Evolutionary conservation across 2,329 filamentous ascomycete species (phyloP), one percentile per base, ranked within the genome.

Genomic region (Talaromyces sp.): DNA sequence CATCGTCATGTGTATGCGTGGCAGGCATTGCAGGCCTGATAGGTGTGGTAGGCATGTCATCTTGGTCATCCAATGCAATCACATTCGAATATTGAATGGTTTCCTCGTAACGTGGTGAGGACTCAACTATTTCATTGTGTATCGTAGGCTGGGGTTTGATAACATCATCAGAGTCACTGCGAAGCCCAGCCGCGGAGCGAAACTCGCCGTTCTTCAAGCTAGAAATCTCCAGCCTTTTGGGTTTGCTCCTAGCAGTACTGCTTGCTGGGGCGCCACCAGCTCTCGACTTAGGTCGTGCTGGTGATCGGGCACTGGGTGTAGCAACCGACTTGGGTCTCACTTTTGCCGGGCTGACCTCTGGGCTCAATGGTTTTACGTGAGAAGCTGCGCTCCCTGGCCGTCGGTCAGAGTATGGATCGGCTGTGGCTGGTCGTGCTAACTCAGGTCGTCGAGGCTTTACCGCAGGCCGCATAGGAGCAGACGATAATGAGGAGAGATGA

Each of bases 401-500:
- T 37, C 72, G 71, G 60, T 71, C 69, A 43, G 74, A 69, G 61
- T 75, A 75, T 16, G 73, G 75, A 50, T 76, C 73, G 47, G 75
- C 72, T 24, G 76, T 77, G 50, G 73, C 72, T 14, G 75, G 75
- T 22, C 75, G 75, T 60, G 70, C 69, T n/a, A 76, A 22, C 63
- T 79, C 77, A n/a, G 76, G 71, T 33, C 75, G 71, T 35, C 77
- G 74, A 22, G 76, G 70, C 54, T 77, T 78, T 59, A 72, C 71
- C 5, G 70, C 73, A 5, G 79, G 83, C 59, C 87, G 81, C 68
- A 87, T 83, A 24, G 87, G 86, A 16, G 85, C 87, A 52, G 85
- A 84, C 70, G 87, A 85, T 11, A 89, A 66, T 24, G 79, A 77
- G n/a, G 77, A 77, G 31, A 75, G 66, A 63, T 73, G 72, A 39